Conservation (phyloP, 768 basidiomycete species). For the Melanogaster broomeanus region DNA sequence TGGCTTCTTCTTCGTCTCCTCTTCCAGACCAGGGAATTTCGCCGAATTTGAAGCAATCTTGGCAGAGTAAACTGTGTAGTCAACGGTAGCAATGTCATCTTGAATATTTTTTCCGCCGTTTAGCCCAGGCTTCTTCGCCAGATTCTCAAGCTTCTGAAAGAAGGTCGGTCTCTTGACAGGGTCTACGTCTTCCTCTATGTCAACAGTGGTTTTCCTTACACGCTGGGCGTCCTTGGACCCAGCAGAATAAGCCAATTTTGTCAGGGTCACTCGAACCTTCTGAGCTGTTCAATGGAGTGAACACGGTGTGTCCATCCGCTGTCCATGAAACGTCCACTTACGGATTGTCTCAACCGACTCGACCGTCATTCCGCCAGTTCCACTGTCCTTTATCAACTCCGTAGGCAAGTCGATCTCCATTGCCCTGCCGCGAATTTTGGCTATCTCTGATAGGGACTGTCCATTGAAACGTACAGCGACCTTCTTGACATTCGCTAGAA, state of each 20-base stretch:
- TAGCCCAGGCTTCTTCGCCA: not conserved
- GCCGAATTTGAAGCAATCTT: slow-evolving; percentile 54
- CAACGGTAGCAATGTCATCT: not conserved
- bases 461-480: slow-evolving; percentile 8
- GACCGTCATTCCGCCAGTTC: slow-evolving; percentile 63
- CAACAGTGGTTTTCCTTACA: slow-evolving; percentile 17
- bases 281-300: slow-evolving; percentile 46
- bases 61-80: slow-evolving; percentile 21
- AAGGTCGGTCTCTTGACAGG: slow-evolving; percentile 4
- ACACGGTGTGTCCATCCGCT: not conserved
- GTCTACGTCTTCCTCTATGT: not conserved
- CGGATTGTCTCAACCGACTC: slow-evolving; percentile 3
- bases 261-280: slow-evolving; percentile 73
- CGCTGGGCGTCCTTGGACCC: slow-evolving; percentile 58
- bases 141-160: not conserved
- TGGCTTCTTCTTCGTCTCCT: slow-evolving; percentile 90
- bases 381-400: slow-evolving; percentile 36
- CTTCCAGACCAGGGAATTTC: slow-evolving; percentile 63
- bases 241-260: slow-evolving; percentile 69
- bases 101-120: not conserved
- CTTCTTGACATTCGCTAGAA: slow-evolving; percentile 41
- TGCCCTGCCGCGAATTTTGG: not conserved
- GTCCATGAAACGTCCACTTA: not conserved
- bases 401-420: not conserved
- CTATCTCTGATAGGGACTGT: not conserved